These are phyloP conservation scores for Populus hybrid DNA, from an alignment of 441 rosid genomes.

Conservation along the genomic window DNA sequence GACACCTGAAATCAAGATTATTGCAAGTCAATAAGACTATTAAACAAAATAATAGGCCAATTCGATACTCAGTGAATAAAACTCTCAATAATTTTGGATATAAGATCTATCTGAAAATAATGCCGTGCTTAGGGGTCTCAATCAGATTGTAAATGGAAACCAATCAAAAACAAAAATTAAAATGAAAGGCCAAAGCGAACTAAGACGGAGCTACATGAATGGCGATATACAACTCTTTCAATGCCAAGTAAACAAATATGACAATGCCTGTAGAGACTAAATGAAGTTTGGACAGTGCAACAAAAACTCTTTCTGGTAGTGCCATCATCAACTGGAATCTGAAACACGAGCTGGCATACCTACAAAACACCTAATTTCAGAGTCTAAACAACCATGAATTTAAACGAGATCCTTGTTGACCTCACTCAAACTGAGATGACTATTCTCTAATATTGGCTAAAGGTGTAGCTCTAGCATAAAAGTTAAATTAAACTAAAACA, in stretches of 20 bases:
- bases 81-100: not conserved
- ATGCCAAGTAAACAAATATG: no score
- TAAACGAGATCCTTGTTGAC: not conserved
- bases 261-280: no score
- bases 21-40: not conserved
- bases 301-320: not conserved
- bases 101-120: not conserved
- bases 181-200: not conserved
- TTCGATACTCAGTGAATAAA: not conserved
- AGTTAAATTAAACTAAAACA: no score
- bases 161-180: not conserved
- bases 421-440: not conserved
- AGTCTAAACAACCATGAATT: not conserved
- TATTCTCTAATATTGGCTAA: no score
- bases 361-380: not conserved
- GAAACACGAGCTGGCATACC: not conserved
- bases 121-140: not conserved
- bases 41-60: not conserved
- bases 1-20: constrained; percentile 57
- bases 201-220: not conserved
- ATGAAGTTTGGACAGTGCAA: not conserved
- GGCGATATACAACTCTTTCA: not conserved
- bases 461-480: no score
- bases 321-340: not conserved
- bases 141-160: not conserved